These are phyloP conservation scores for Mucuna pruriens DNA, from an alignment of 306 rosid species.

Conservation along the genomic window DNA sequence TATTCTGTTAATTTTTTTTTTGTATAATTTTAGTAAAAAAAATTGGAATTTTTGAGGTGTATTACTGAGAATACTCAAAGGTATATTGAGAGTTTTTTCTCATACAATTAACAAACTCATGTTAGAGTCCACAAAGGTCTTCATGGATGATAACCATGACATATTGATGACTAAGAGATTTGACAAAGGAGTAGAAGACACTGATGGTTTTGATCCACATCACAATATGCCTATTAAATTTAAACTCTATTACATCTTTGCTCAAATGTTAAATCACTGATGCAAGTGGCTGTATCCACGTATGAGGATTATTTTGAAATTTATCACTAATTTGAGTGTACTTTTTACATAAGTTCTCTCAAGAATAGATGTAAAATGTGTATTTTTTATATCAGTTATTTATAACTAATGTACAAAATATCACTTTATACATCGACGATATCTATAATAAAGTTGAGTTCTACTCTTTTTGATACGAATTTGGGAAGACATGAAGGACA, in stretches of 20 bases:
- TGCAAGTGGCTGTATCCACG: constrained; percentile 97
- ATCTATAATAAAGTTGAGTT: too few relatives aligned
- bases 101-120: constrained; percentile 85
- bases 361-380: too few relatives aligned
- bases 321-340: too few relatives aligned
- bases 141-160: constrained; percentile 91
- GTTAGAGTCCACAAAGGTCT: constrained; percentile 84
- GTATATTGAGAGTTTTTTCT: constrained; percentile 74
- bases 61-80: constrained; percentile 86
- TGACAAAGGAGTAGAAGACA: constrained; percentile 77
- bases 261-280: constrained; percentile 95
- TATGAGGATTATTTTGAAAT: constrained; percentile 99
- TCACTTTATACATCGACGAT: too few relatives aligned
- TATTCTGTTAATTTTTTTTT: neutral
- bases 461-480: too few relatives aligned
- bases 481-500: too few relatives aligned
- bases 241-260: constrained; percentile 85
- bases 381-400: too few relatives aligned
- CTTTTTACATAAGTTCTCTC: too few relatives aligned
- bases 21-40: constrained; percentile 62
- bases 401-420: too few relatives aligned
- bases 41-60: constrained; percentile 76
- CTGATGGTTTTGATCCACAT: constrained; percentile 76
- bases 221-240: constrained; percentile 97
- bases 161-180: constrained; percentile 94